phyloP scores from a whole-genome alignment of 129 eudicot genomes.

The Glebionis coronaria region DNA sequence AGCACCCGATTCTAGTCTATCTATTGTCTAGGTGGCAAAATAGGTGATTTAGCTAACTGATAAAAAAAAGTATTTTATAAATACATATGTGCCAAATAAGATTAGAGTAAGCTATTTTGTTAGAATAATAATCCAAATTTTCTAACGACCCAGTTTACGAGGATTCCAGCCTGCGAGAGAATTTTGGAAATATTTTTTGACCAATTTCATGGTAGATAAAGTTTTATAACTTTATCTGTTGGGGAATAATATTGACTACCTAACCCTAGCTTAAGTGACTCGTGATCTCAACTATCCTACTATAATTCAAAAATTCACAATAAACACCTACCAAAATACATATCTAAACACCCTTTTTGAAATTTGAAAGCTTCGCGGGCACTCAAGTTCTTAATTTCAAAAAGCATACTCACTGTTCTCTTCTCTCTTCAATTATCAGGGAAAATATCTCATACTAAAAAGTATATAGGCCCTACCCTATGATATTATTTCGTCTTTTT shows the following conservation, averaged over 20 bases:
- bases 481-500: conserved; percentile 8
- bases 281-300: neutral
- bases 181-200: too few species aligned
- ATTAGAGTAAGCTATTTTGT: too few species aligned
- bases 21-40: conserved; percentile 10
- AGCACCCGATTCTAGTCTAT: conserved; percentile 21
- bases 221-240: neutral
- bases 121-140: too few species aligned
- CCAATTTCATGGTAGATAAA: neutral
- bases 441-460: neutral
- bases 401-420: conserved; percentile 17
- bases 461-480: conserved; percentile 15
- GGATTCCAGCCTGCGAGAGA: too few species aligned
- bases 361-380: conserved; percentile 5
- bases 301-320: neutral
- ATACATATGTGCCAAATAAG: neutral
- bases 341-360: neutral
- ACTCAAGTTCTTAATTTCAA: neutral
- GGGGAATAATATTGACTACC: neutral
- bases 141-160: too few species aligned
- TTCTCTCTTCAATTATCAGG: conserved; percentile 7
- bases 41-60: neutral
- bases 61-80: neutral
- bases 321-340: neutral
- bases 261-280: neutral